Percentiles rank a stretch among this genome's conserved stretches.
Conservation (phyloP, 192 early-diverging fungal species). For the Backusella circina region DNA sequence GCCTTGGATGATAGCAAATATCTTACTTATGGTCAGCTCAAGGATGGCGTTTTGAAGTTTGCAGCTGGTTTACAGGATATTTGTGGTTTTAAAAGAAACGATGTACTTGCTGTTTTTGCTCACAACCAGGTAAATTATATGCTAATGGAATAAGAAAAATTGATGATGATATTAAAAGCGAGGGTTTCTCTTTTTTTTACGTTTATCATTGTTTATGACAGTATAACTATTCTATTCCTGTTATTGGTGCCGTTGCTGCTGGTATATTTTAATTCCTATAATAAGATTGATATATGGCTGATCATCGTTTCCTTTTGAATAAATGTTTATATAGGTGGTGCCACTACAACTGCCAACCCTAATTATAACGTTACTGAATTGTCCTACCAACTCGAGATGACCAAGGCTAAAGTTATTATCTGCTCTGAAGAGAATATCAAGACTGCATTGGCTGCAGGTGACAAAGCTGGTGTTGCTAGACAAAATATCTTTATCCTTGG, state of each 20-base stretch:
- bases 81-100: conserved; percentile 20
- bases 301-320: neutral
- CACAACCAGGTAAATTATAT: conserved; percentile 32
- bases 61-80: conserved; percentile 32
- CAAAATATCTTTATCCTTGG: conserved; percentile 32
- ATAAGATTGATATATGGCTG: neutral
- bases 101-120: conserved; percentile 24
- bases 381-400: conserved; percentile 66
- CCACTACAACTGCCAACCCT: conserved; percentile 77
- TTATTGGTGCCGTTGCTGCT: conserved; percentile 37
- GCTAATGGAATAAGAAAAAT: too few relatives aligned
- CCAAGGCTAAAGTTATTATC: conserved; percentile 66
- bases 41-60: conserved; percentile 13
- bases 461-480: conserved; percentile 5
- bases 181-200: neutral
- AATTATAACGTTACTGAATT: conserved; percentile 75
- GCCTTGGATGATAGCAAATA: conserved; percentile 17
- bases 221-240: conserved; percentile 30
- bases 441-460: conserved; percentile 23
- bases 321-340: conserved; percentile 43
- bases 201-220: conserved; percentile 5
- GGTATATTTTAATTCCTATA: conserved; percentile 27
- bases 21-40: conserved; percentile 39
- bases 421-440: conserved; percentile 31
- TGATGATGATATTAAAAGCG: neutral